Conservation (phyloP, 73 alveolate genomes). For the Paramecium pentaurelia region DNA sequence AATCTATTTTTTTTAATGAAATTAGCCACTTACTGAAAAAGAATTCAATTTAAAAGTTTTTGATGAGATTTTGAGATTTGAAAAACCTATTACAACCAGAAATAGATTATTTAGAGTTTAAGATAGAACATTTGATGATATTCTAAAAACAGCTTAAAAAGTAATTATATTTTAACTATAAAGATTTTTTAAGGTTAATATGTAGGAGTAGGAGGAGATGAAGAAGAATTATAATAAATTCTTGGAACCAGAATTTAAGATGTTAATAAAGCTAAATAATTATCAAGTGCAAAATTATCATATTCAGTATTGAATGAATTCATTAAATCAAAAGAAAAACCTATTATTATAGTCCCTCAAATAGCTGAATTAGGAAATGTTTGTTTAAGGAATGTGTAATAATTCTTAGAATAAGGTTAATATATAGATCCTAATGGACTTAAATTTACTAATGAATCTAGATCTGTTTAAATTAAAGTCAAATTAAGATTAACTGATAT, state of each 20-base stretch:
- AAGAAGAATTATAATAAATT: neutral
- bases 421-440: slow-evolving; percentile 44
- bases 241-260: neutral
- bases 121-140: slow-evolving; percentile 25
- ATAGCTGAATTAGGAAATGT: slow-evolving; percentile 60
- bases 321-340: slow-evolving; percentile 51
- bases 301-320: neutral
- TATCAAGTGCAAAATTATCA: neutral
- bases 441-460: slow-evolving; percentile 10
- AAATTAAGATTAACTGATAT: slow-evolving; percentile 19
- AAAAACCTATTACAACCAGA: slow-evolving; percentile 43
- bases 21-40: slow-evolving; percentile 5
- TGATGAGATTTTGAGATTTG: slow-evolving; percentile 39
- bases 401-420: slow-evolving; percentile 65
- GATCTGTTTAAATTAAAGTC: neutral
- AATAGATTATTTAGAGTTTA: slow-evolving; percentile 44
- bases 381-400: slow-evolving; percentile 59
- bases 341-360: slow-evolving; percentile 73
- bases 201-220: neutral
- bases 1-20: neutral
- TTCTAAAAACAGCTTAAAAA: neutral
- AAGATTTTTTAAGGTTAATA: neutral
- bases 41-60: slow-evolving; percentile 25
- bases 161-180: neutral
- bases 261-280: neutral